Evolutionary conservation across 2,329 filamentous ascomycete genomes (phyloP), one percentile per base, ranked within the genome.

Genomic region (Remersonia thermophila): DNA sequence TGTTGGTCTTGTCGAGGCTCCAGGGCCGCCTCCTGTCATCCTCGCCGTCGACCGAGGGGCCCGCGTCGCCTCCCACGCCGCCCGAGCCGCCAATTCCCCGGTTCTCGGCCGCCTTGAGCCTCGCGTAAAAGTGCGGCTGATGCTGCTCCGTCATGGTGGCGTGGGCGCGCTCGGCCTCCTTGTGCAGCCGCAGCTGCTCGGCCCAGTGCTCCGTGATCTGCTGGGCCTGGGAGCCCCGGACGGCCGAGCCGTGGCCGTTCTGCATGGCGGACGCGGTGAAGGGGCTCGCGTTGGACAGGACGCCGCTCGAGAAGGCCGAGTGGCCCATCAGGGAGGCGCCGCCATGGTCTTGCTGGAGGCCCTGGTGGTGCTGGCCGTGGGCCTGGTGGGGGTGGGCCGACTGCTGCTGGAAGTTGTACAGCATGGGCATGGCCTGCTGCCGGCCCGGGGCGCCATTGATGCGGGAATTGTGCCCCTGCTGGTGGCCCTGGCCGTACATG

Each of bases 131-230:
- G 51, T 80, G 73, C 4, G 73, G 73, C 44, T 75, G 69, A 47
- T 73, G 69, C 46, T 75, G 70, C 32, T 78, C 73, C 6, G 65
- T 71, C 74, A 77, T 91, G 68, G 69, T 83, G 64, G 55, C 72
- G 69, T 70, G 80, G 60, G 66, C 77, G 63, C 65, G 77, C 65
- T 72, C 83, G 51, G 83, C 76, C 44, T 85, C 81, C 47, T 87
- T 83, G 44, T 79, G 80, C 51, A 87, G 63, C 43, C 82, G 77
- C 46, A 94, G 61, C 61, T 98, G 91, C 54, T 91, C 80, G 45
- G 80, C 77, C 87, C 87, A 96, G 58, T 93, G 82, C 48, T 79
- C 75, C 44, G 62, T 76, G 30, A 67, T 58, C 37, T 63, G 67
- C 37, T 70, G 70, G 17, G 59, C 58, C 44, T 73, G 71, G 3